These are phyloP conservation scores for Crassisporium funariophilum DNA, from an alignment of 768 basidiomycete genomes.

Conservation along the genomic window DNA sequence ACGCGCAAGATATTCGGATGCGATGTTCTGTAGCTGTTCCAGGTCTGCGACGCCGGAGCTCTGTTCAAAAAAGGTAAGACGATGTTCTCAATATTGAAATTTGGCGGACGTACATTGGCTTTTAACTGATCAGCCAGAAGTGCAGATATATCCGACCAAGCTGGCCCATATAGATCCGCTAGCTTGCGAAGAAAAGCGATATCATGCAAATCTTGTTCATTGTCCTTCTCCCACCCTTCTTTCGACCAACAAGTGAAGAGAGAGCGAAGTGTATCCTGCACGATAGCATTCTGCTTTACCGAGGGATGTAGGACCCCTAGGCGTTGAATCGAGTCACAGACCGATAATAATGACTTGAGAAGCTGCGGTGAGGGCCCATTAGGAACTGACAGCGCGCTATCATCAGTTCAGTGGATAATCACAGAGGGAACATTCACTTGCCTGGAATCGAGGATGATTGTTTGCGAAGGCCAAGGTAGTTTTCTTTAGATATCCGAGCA, in stretches of 20 bases:
- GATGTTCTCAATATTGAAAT: not conserved
- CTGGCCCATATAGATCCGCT: slow-evolving; percentile 33
- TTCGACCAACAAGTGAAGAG: slow-evolving; percentile 39
- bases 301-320: slow-evolving; percentile 49
- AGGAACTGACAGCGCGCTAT: slow-evolving; percentile 16
- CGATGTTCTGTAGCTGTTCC: slow-evolving; percentile 23
- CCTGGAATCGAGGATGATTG: slow-evolving; percentile 15
- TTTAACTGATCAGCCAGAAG: slow-evolving; percentile 15
- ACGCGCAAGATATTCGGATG: slow-evolving; percentile 50
- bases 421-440: not conserved
- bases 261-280: slow-evolving; percentile 40
- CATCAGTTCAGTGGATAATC: not conserved
- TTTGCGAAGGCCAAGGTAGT: slow-evolving; percentile 21
- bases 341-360: slow-evolving; percentile 52
- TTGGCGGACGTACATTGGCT: slow-evolving; percentile 15
- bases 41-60: slow-evolving; percentile 16
- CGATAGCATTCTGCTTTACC: slow-evolving; percentile 33
- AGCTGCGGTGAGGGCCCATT: slow-evolving; percentile 55
- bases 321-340: slow-evolving; percentile 57
- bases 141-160: slow-evolving; percentile 27
- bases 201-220: slow-evolving; percentile 41
- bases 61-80: slow-evolving; percentile 7
- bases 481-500: slow-evolving; percentile 30
- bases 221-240: slow-evolving; percentile 23
- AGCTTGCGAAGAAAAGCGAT: slow-evolving; percentile 51